Percentiles rank a stretch among this genome's conserved stretches.
Evolutionary conservation across 306 rosid species (phyloP).

Genomic region (Quercus engelmannii): DNA sequence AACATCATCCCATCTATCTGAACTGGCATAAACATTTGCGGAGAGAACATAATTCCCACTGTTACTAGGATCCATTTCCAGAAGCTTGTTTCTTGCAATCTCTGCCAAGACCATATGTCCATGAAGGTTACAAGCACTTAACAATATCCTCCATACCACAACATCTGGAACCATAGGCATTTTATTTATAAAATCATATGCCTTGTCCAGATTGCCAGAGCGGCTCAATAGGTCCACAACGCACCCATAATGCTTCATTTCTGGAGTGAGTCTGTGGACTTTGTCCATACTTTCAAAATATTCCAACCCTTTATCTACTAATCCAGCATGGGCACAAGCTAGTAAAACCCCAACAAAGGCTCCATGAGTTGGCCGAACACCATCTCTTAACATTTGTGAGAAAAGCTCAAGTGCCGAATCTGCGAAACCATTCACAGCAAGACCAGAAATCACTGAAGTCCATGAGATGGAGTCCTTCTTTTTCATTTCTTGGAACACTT

Average conservation of each 20-base stretch:
- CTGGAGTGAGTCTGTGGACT: conserved; percentile 58
- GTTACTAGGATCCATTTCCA: conserved; percentile 66
- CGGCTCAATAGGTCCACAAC: conserved; percentile 86
- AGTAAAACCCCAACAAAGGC: conserved; percentile 70
- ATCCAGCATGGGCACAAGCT: conserved; percentile 82
- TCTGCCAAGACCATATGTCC: conserved; percentile 72
- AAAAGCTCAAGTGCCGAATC: conserved; percentile 56
- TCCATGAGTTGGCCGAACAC: conserved; percentile 62
- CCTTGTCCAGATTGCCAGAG: conserved; percentile 69
- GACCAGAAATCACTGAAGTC: conserved; percentile 72
- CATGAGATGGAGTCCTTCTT: conserved; percentile 67
- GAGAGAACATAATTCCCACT: conserved; percentile 76
- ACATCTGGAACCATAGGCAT: conserved; percentile 74
- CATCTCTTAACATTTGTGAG: conserved; percentile 60
- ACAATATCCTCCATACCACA: conserved; percentile 72
- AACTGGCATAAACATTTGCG: conserved; percentile 62
- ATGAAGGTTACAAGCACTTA: conserved; percentile 76
- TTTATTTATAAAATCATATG: conserved; percentile 55
- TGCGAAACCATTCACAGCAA: conserved; percentile 82
- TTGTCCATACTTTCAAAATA: conserved; percentile 68
- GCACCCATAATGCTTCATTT: conserved; percentile 78
- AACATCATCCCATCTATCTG: conserved; percentile 86
- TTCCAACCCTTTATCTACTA: conserved; percentile 71
- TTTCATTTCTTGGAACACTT: conserved; percentile 61
- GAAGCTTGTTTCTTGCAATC: conserved; percentile 64